Evolutionary conservation across 75 land plant genomes (phyloP), one percentile per base, ranked within the genome.

Genomic region (Larix kaempferi): DNA sequence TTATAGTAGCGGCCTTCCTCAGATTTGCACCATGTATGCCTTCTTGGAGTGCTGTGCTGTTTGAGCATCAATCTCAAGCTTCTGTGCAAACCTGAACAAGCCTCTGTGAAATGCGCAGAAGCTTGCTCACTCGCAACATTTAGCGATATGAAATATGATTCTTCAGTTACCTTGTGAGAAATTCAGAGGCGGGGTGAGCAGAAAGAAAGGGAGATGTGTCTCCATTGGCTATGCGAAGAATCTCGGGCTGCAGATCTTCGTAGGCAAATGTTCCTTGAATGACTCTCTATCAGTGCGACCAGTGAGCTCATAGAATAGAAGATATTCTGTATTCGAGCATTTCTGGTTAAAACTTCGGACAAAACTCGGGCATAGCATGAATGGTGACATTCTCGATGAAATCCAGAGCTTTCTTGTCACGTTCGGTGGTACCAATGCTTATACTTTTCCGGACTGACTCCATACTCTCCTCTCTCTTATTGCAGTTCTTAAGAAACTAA

Each of bases 1-100:
- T 57, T 94, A 87, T 76, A 84, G 85, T 44, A 88, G 90, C 25
- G 86, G 86, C 0, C 80, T 94, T 17, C 95, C 98, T 1, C 73
- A 82, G 72, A 78, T 86, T 35, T 83, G 92, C 78, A 85, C 88
- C n/a, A 82, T 88, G 85, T 90, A 92, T 77, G 92, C 87, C 3
- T 89, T 92, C 25, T 89, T 94, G 5, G 97, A 91, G 88, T 89
- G 92, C 76, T 91, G 88, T 89, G 92, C 76, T 91, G 84, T 74
- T 88, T 94, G 27, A 94, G 91, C 12, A 67, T 94, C 54, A 94
- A 94, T 75, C 66, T 91, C 29, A 78, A 63, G 14, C 92, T 92
- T 7, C 88, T 88, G 82, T 57, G 60, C 44, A 75, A 79, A 37
- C 91, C 89, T 29, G 33, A 29, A 29, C 33, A 29, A 29, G 33